Percentiles rank a stretch among this genome's conserved stretches.
phyloP scores from a whole-genome alignment of 192 early-diverging fungal genomes.

The Backusella sp. region DNA sequence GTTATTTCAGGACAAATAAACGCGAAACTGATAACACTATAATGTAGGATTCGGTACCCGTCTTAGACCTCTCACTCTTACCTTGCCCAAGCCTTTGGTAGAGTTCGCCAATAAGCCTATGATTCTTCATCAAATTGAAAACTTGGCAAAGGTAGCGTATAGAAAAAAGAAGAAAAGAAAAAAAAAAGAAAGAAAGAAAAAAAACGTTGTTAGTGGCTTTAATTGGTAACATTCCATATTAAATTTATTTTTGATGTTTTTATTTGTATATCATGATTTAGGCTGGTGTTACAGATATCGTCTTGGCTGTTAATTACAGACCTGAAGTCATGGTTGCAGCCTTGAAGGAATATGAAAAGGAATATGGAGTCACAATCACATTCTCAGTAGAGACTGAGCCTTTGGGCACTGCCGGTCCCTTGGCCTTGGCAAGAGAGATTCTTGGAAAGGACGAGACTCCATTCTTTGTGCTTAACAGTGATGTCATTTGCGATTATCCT shows the following conservation, averaged over 20 bases:
- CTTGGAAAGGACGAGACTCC: constrained; percentile 89
- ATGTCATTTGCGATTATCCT: constrained; percentile 99
- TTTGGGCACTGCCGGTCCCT: constrained; percentile 92
- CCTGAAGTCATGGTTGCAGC: constrained; percentile 95
- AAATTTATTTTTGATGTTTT: constrained; percentile 8
- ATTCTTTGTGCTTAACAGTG: constrained; percentile 99
- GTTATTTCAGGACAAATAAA: background rate
- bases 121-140: constrained; percentile 99
- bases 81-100: constrained; percentile 96
- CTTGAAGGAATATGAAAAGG: constrained; percentile 91
- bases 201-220: background rate
- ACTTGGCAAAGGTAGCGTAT: constrained; percentile 80
- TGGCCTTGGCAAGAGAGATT: constrained; percentile 92
- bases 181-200: background rate
- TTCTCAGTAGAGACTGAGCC: constrained; percentile 98
- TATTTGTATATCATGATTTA: constrained; percentile 36
- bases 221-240: background rate
- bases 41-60: constrained; percentile 92
- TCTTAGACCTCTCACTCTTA: constrained; percentile 94
- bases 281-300: constrained; percentile 97
- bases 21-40: background rate
- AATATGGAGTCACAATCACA: constrained; percentile 89
- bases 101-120: constrained; percentile 99
- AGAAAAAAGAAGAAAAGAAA: background rate
- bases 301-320: constrained; percentile 98